Evolutionary conservation across 2,329 filamentous ascomycete genomes (phyloP), one percentile per base, ranked within the genome.

Genomic region (Magnaporthiopsis poae): DNA sequence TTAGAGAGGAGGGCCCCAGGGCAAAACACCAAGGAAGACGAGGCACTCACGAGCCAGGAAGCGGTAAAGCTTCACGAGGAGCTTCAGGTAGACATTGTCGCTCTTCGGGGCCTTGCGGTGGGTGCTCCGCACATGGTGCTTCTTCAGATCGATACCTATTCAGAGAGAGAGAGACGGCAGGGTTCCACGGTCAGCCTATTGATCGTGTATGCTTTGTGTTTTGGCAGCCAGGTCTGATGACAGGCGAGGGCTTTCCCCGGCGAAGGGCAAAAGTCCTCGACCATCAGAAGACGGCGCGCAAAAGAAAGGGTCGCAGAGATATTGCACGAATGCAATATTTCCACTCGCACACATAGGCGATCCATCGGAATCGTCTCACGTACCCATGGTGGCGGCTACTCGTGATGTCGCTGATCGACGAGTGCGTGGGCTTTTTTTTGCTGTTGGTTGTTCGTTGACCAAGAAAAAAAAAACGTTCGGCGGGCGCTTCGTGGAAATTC

Each of bases 61-160:
- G 86, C 91, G 90, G 87, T 96, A 96, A 66, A 96, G 90, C 90
- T 97, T 97, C 82, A 97, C 93, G 80, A 98, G 86, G 80, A 97
- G 88, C 87, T 94, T 94, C 75, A 96, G 86, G 84, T 97, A 96
- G 77, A 94, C 91, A 87, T 97, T 96, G 85, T 96, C 91, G 85
- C 90, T 96, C 90, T 97, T 97, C 78, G 93, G 91, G 74, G 91
- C 92, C 87, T 90, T 92, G 82, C 92, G 91, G 86, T 96, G 92
- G 73, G 86, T 88, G 78, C 77, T 81, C 78, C 85, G 85, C 77
- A 87, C 84, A 80, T 90, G 87, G 81, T 89, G 86, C 74, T 82
- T 81, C 80, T 88, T 82, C 76, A 89, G 83, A 87, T 89, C 87
- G 81, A 89, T 88, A 87, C 86, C 86, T 88, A 81, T 78, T 79